Evolutionary conservation across 2,329 filamentous ascomycete species (phyloP), one percentile per base, ranked within the genome.

Genomic region (Endoconidiophora laricicola): DNA sequence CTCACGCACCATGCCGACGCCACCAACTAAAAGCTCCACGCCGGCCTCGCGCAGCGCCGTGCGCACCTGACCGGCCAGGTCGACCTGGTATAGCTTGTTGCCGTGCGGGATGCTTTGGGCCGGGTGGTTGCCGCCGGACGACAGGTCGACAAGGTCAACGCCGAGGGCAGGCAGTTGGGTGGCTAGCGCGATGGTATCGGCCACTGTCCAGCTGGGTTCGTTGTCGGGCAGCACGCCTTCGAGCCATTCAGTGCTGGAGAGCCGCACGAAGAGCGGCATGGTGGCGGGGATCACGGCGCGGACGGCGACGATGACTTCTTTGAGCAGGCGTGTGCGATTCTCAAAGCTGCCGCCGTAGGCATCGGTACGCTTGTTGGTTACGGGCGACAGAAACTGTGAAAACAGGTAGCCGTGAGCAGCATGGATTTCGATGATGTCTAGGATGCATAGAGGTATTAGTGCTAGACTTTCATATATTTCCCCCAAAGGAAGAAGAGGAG

Each of bases 121-220:
- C 36, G 69, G 63, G 60, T 78, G 74, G 60, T 84, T 83, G 38
- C 84, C 88, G 33, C 79, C 86, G 1, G 79, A 80, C 57, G 80
- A 86, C 52, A 94, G 77, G 61, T 95, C 88, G 26, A 94, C 71
- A 14, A 94, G 68, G 61, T 95, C 88, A 41, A 94, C 73, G 24
- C 88, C 88, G 10, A 72, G 69, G 0, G 73, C 74, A 0, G 84
- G 82, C 1, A 95, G 73, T 7, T 81, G 67, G 60, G 75, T 72
- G 12, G 85, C 83, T n/a, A 65, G 57, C 18, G 54, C 56, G 50
- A 63, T 63, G 49, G 57, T 62, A 56, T 87, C 73, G 41, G 80
- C 73, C n/a, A 81, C 58, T 3, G 76, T 79, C 86, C 86, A 94
- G 22, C 67, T 71, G 26, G 12, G 7, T 6, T 5, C 5, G 26